Evolutionary conservation across 768 basidiomycete species (phyloP), one percentile per base, ranked within the genome.

Genomic region (Serendipita sp.): DNA sequence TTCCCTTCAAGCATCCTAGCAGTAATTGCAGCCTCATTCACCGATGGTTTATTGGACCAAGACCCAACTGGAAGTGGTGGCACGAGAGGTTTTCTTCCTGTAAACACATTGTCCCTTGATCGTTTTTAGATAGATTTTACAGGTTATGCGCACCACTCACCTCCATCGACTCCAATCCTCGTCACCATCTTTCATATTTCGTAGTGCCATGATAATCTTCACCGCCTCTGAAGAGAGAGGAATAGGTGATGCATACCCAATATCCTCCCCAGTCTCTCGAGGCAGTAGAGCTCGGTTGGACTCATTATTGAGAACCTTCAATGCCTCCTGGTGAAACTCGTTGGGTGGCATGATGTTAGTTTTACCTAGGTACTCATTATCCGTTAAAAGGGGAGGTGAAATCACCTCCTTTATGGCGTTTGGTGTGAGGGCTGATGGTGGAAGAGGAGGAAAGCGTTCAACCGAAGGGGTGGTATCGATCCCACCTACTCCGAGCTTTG

Each of bases 111-210:
- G 48, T 56, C 64, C 28, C 56, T 60, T 11, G 10, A 34, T 3
- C 11, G 16, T 4, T 37, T 10, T 5, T 38, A n/a, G 32, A 28
- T 13, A 35, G 30, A 60, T 38, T 28, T 30, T 11, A 60, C 41
- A 41, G 7, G 13, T 41, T 13, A 0, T 7, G 41, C 5, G 35
- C 11, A 60, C 56, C 8, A 37, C 28, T 60, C 37, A 60, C 56
- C 56, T 60, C 88, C 88, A 90, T 48, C 91, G 82, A 65, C 88
- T 83, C 87, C 86, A 91, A 69, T 93, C 90, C 71, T 94, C 91
- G 65, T 83, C 81, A 74, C 89, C 86, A 70, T 94, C 91, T 81
- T 92, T 92, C 83, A 86, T 85, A 69, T 89, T 90, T 64, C 92
- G 80, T 65, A 94, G 73, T 24, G 80, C 78, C 11, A 83, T 86